Base-by-base conservation (phyloP, 1,139 yeast genomes). In the Pichia sp. region DNA sequence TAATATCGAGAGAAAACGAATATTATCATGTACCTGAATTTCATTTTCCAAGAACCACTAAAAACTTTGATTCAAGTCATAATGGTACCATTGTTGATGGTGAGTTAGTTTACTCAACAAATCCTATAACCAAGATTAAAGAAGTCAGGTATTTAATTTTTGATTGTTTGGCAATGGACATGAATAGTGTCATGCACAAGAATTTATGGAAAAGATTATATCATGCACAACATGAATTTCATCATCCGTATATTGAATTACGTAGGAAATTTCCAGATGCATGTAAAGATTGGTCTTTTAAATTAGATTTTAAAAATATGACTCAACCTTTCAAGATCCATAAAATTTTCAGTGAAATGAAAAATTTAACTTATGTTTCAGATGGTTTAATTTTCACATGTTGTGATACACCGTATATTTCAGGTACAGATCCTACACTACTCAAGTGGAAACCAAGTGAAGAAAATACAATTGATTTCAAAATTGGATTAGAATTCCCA, bases 371-470 rank as follows among this genome's bases (percentile, higher is more conserved):
- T 36, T 97, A 94, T 65, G 85, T 86, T 49, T 83, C 95, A 1
- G 99, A 94, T 68, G 99, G 99, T 1, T 74, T 94, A 37, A 88
- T 94, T 52, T 87, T 88, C 64, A 94, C 99, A 1, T 87, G 96
- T 57, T 86, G 94, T 34, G 88, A 81, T 51, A 79, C 94, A 0
- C 95, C 96, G 0, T 94, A 94, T 66, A 75, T 79, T 4, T 80
- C 82, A 56, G 97, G 97, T 13, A 90, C 97, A 0, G 97, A 92
- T 64, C 76, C 79, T 4, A 79, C 84, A 2, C 64, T 85, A 43
- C 68, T 94, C 48, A 94, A 94, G 66, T 94, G 99, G 99, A 94
- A 94, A 60, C 97, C 98, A 0, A 89, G 95, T 11, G 86, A 87
- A 52, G 98, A 92, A 65, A 94, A 94, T 60, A 83, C 97, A 0